Conservation (phyloP, 2,329 filamentous ascomycete species). For the Westerdykella sp. region DNA sequence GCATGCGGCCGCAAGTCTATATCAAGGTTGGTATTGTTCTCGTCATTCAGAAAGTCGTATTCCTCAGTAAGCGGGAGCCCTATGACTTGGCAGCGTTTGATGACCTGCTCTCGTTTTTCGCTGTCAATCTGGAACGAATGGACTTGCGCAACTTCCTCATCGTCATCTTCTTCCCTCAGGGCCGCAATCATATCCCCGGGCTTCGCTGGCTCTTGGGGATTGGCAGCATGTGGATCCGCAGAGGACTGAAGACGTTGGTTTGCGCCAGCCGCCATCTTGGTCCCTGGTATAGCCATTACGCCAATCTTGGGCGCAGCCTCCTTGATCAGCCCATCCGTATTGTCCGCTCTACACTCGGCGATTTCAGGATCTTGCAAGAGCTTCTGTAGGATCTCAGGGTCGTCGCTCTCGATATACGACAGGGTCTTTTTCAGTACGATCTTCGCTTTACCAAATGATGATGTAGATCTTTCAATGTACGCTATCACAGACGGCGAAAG, state of each 20-base stretch:
- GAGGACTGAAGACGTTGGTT: constrained; percentile 56
- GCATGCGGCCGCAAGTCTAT: constrained; percentile 88
- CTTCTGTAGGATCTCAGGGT: constrained; percentile 77
- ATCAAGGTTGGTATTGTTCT: constrained; percentile 80
- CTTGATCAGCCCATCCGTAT: constrained; percentile 65
- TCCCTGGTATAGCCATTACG: constrained; percentile 86
- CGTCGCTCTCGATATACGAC: constrained; percentile 88
- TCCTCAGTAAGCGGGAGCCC: constrained; percentile 87
- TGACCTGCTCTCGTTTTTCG: constrained; percentile 74
- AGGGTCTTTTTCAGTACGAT: constrained; percentile 90
- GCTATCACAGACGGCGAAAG: constrained; percentile 72
- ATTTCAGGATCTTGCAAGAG: constrained; percentile 82
- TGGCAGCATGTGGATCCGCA: constrained; percentile 38
- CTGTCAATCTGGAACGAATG: constrained; percentile 90
- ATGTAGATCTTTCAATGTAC: constrained; percentile 77
- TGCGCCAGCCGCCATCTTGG: constrained; percentile 83
- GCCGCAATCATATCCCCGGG: constrained; percentile 61
- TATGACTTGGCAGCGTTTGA: constrained; percentile 82
- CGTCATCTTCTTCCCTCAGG: constrained; percentile 63
- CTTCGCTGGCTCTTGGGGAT: constrained; percentile 22
- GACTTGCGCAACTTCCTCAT: constrained; percentile 79
- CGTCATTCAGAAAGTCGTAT: constrained; percentile 93
- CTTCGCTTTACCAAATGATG: constrained; percentile 92
- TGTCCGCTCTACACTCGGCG: constrained; percentile 69
- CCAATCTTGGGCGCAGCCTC: constrained; percentile 80